phyloP scores from a whole-genome alignment of 164 flowering plant species.

The Pachysandra terminalis region DNA sequence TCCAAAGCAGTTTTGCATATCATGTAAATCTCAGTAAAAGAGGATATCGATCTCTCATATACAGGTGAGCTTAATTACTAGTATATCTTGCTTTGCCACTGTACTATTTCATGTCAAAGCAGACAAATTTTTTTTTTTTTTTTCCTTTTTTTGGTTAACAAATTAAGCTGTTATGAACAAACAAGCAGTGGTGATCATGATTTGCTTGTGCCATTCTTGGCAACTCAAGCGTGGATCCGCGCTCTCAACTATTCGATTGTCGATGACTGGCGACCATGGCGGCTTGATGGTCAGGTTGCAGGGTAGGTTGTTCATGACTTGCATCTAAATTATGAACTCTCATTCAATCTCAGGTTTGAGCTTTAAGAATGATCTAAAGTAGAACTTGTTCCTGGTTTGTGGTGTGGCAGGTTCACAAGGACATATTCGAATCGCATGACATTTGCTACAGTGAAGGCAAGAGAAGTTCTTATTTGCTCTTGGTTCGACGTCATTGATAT shows the following conservation, averaged over 20 bases:
- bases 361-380: not conserved
- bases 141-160: too few species aligned
- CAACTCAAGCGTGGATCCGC: conserved; percentile 20
- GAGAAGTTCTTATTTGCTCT: too few species aligned
- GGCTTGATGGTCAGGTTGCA: conserved; percentile 26
- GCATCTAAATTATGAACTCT: too few species aligned
- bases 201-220: conserved; percentile 19
- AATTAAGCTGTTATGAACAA: not conserved
- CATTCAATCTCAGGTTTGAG: too few species aligned
- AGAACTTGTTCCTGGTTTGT: not conserved
- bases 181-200: conserved; percentile 32
- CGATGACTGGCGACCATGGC: conserved; percentile 31
- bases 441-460: conserved; percentile 40
- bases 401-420: conserved; percentile 27
- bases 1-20: conserved; percentile 4
- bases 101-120: too few species aligned
- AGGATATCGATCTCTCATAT: conserved; percentile 23
- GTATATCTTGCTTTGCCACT: too few species aligned
- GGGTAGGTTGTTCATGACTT: conserved; percentile 21
- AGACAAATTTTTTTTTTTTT: too few species aligned
- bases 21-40: conserved; percentile 13
- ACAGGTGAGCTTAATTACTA: too few species aligned
- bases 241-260: conserved; percentile 13
- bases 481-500: too few species aligned
- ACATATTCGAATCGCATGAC: conserved; percentile 27